These are phyloP conservation scores for Neonectria magnoliae DNA, from an alignment of 2,329 filamentous ascomycete species.

Conservation along the genomic window DNA sequence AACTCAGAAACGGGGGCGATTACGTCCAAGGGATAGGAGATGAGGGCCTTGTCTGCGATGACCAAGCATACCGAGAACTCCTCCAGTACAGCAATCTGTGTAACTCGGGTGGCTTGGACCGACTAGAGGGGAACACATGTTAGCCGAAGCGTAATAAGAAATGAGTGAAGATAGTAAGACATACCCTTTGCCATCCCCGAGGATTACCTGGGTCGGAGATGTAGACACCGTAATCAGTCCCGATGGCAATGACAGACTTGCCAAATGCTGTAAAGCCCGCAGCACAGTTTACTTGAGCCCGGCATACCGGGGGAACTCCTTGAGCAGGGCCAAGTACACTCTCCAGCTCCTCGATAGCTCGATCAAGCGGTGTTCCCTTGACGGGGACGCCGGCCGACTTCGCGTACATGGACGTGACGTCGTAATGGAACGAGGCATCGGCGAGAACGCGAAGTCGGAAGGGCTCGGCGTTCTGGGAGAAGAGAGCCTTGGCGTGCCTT, in stretches of 20 bases:
- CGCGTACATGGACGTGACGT: conserved; percentile 67
- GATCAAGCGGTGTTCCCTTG: conserved; percentile 88
- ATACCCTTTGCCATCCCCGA: conserved; percentile 88
- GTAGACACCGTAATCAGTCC: conserved; percentile 94
- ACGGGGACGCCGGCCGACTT: conserved; percentile 78
- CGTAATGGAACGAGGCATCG: conserved; percentile 89
- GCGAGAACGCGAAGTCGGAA: conserved; percentile 93
- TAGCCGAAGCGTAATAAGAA: conserved; percentile 20
- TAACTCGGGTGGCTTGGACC: conserved; percentile 80
- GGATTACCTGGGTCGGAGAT: conserved; percentile 90
- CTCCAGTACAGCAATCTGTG: conserved; percentile 93
- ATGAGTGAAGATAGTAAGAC: conserved; percentile 41
- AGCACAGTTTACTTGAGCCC: conserved; percentile 90
- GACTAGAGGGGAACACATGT: conserved; percentile 61
- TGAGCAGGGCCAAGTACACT: conserved; percentile 75
- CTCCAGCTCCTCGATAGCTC: conserved; percentile 90
- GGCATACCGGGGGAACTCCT: conserved; percentile 80
- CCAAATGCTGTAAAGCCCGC: conserved; percentile 88
- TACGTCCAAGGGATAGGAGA: conserved; percentile 93
- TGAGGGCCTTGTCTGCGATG: conserved; percentile 88
- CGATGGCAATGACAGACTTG: conserved; percentile 89
- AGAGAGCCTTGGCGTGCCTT: conserved; percentile 86
- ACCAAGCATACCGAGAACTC: conserved; percentile 94
- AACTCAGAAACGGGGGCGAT: conserved; percentile 73
- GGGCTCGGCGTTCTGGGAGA: conserved; percentile 93